Evolutionary conservation across 2,329 filamentous ascomycete genomes (phyloP).

Genomic region (Xylariaceae sp.): DNA sequence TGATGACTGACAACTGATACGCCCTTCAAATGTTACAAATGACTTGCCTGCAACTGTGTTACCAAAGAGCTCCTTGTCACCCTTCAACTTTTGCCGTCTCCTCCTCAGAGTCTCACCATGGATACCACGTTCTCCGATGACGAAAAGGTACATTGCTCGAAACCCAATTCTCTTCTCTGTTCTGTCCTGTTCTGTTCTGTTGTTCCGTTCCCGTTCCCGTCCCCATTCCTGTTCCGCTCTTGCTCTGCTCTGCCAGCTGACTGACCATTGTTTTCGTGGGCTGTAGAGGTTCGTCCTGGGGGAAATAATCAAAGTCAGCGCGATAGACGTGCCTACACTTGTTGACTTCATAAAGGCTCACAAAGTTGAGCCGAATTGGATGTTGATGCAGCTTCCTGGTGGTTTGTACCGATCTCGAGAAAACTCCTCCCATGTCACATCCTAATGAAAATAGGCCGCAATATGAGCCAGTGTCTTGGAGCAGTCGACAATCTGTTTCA

Average conservation of each 20-base stretch:
- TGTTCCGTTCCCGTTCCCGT: no score
- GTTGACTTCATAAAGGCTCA: slow-evolving; percentile 43
- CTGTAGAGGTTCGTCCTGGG: slow-evolving; percentile 51
- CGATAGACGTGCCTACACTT: slow-evolving; percentile 42
- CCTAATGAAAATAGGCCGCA: slow-evolving; percentile 38
- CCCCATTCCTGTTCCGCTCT: background rate
- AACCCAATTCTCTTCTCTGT: background rate
- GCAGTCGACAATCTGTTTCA: slow-evolving; percentile 37
- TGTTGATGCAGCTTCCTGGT: slow-evolving; percentile 43
- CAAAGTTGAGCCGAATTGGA: slow-evolving; percentile 40
- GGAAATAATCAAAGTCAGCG: slow-evolving; percentile 54
- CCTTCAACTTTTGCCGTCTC: slow-evolving; percentile 22
- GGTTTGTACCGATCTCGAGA: slow-evolving; percentile 34
- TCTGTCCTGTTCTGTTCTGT: no score
- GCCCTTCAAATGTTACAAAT: slow-evolving; percentile 29
- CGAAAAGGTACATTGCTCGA: slow-evolving; percentile 44
- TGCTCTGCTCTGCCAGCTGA: slow-evolving; percentile 9
- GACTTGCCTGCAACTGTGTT: slow-evolving; percentile 29
- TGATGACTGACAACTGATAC: slow-evolving; percentile 19
- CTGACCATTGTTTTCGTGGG: slow-evolving; percentile 15
- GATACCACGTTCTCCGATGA: slow-evolving; percentile 43
- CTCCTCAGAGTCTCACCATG: slow-evolving; percentile 32
- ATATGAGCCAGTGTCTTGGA: slow-evolving; percentile 42
- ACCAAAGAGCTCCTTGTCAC: slow-evolving; percentile 27
- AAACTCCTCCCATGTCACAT: slow-evolving; percentile 12